Evolutionary conservation across 2,329 filamentous ascomycete genomes (phyloP).

Genomic region (Akanthomyces muscarius): DNA sequence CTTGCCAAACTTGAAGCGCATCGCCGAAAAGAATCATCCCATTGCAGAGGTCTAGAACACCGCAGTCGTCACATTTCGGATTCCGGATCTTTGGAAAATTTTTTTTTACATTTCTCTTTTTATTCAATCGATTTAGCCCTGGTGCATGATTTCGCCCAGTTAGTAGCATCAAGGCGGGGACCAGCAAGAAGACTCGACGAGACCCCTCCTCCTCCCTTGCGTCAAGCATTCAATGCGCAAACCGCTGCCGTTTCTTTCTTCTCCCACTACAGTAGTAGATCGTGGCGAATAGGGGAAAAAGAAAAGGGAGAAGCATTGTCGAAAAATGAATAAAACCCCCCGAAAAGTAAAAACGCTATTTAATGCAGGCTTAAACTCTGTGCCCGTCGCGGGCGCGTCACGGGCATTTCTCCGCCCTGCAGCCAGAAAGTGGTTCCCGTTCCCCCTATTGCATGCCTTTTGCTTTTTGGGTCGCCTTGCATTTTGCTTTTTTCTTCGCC

Average conservation of each 20-base stretch:
- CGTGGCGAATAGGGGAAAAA: background rate
- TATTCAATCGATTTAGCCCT: too few relatives aligned
- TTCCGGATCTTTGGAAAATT: background rate
- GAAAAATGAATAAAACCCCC: background rate
- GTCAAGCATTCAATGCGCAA: background rate
- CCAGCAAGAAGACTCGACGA: background rate
- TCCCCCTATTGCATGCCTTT: background rate
- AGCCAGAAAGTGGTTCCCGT: background rate
- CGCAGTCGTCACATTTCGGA: background rate
- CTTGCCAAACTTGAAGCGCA: background rate
- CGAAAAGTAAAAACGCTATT: background rate
- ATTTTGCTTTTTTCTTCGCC: background rate
- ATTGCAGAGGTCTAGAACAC: background rate
- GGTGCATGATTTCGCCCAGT: background rate
- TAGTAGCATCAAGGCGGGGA: background rate
- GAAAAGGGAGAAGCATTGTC: background rate
- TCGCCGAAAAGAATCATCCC: background rate
- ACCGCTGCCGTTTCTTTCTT: background rate
- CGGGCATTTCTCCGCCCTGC: conserved; percentile 2
- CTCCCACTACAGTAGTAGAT: background rate
- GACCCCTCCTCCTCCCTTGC: conserved; percentile 1
- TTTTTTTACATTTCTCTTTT: background rate
- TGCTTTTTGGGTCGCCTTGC: conserved; percentile 12
- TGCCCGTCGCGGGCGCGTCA: background rate
- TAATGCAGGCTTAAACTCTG: background rate